Evolutionary conservation across 2,329 filamentous ascomycete genomes (phyloP).

Genomic region (Alternaria novae-zelandiae): DNA sequence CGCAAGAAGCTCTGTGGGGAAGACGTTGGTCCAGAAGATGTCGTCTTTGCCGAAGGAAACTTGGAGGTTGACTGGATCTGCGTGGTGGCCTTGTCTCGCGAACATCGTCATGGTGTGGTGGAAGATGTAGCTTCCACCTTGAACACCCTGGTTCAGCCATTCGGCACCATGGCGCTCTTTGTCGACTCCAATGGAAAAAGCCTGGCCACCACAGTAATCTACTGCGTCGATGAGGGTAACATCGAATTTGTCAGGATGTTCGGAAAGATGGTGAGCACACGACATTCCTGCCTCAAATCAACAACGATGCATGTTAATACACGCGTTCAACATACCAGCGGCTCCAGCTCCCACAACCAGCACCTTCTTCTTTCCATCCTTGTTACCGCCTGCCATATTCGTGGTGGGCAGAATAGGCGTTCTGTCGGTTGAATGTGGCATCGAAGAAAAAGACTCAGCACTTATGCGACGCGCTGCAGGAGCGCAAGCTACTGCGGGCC

Average conservation of each 20-base stretch:
- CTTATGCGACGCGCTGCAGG: neutral
- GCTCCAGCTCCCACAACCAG: constrained; percentile 51
- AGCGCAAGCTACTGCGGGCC: neutral
- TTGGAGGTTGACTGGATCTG: constrained; percentile 66
- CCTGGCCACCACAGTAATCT: constrained; percentile 66
- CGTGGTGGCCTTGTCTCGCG: constrained; percentile 60
- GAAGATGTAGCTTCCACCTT: constrained; percentile 70
- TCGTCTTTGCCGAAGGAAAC: constrained; percentile 69
- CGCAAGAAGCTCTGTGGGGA: constrained; percentile 64
- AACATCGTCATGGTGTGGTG: constrained; percentile 73
- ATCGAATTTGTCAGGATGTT: constrained; percentile 69
- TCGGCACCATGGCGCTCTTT: constrained; percentile 62
- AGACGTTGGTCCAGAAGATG: constrained; percentile 71
- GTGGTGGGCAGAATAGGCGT: constrained; percentile 40
- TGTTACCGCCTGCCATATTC: constrained; percentile 39
- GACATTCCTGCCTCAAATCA: constrained; percentile 58
- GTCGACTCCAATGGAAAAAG: constrained; percentile 64
- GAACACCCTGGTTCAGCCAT: constrained; percentile 69
- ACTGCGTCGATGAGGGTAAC: constrained; percentile 55
- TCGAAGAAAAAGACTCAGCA: constrained; percentile 9
- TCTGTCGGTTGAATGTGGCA: constrained; percentile 31
- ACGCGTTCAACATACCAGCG: constrained; percentile 37
- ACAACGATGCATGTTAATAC: neutral
- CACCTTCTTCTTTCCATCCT: constrained; percentile 44
- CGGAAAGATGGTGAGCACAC: constrained; percentile 70